Evolutionary conservation across 2,329 filamentous ascomycete genomes (phyloP).

Genomic region (Aspergillus eucalypticola): DNA sequence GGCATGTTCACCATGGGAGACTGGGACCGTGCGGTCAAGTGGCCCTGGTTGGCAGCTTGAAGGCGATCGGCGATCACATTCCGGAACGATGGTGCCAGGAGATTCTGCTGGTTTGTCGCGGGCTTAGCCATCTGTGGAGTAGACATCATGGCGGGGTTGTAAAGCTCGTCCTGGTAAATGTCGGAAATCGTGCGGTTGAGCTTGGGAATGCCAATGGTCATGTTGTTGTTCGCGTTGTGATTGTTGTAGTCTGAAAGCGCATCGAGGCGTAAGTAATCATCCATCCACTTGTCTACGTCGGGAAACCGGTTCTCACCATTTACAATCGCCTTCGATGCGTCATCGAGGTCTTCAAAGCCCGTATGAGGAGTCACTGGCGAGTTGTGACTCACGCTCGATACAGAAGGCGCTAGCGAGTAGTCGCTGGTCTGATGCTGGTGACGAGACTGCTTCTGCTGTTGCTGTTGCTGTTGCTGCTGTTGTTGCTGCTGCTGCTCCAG

Average conservation of each 20-base stretch:
- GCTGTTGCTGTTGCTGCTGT: conserved; percentile 19
- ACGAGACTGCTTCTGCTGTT: conserved; percentile 40
- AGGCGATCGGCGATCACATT: conserved; percentile 73
- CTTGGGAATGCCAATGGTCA: conserved; percentile 63
- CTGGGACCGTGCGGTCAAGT: conserved; percentile 63
- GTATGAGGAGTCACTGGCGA: conserved; percentile 64
- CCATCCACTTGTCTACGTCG: conserved; percentile 51
- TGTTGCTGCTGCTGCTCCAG: conserved; percentile 49
- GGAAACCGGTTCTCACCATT: conserved; percentile 55
- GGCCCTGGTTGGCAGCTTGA: conserved; percentile 75
- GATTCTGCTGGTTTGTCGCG: conserved; percentile 31
- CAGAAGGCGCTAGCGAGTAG: conserved; percentile 57
- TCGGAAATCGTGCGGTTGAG: conserved; percentile 85
- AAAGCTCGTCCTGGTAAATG: conserved; percentile 80
- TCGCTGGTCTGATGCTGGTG: conserved; percentile 45
- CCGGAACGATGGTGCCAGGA: conserved; percentile 56
- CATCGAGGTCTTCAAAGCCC: conserved; percentile 55
- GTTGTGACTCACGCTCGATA: conserved; percentile 62
- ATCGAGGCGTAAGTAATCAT: conserved; percentile 68
- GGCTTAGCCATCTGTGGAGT: conserved; percentile 39
- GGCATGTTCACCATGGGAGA: conserved; percentile 55
- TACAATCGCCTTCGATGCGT: conserved; percentile 50
- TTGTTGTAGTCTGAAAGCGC: conserved; percentile 57
- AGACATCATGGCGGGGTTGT: conserved; percentile 56
- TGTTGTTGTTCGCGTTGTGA: conserved; percentile 38